Base-by-base conservation (phyloP, 768 basidiomycete species). In the Leccinum disarticulatum region DNA sequence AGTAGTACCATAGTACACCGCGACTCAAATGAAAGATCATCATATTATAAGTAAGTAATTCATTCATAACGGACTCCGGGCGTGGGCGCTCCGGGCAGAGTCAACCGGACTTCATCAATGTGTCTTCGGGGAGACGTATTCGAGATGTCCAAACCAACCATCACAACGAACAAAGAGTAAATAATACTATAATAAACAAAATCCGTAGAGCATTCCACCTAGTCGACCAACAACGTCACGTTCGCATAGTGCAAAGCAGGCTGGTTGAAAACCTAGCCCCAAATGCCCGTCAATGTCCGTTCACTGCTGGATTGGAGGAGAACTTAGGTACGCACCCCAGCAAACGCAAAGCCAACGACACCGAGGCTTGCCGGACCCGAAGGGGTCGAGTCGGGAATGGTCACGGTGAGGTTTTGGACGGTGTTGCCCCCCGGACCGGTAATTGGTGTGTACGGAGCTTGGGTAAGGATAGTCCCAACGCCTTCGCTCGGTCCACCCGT, bases 211-310 rank as follows among this genome's bases (percentile, higher is more conserved):
- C 38, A 6, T n/a, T 38, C 25, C 27, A 30, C 19, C 56, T 56
- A 52, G 33, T 36, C 22, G 49, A 52, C 56, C n/a, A 19, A 14
- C 14, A 56, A n/a, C 5, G 56, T 56, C 27, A 56, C 48, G n/a
- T 52, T 50, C 6, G 35, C 27, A 38, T 27, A 38, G 35, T 36
- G 48, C 48, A 52, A 52, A n/a, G 7, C 35, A 38, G 35, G 56
- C 19, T 28, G 27, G 27, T 36, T 11, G 35, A 25, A 30, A 14
- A 28, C 8, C 38, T 46, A 31, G n/a, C 25, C 8, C 28, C 30
- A 11, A 11, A 10, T 10, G 3, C 17, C 14, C 49, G 10, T 31
- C 19, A 22, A 48, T 25, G 6, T 33, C 30, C 6, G 19, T 19
- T 22, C 49, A 2, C 33, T 35, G 33, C 13, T 14, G 6, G 6